Conservation (phyloP, 441 rosid genomes). For the Gossypium gossypioides region DNA sequence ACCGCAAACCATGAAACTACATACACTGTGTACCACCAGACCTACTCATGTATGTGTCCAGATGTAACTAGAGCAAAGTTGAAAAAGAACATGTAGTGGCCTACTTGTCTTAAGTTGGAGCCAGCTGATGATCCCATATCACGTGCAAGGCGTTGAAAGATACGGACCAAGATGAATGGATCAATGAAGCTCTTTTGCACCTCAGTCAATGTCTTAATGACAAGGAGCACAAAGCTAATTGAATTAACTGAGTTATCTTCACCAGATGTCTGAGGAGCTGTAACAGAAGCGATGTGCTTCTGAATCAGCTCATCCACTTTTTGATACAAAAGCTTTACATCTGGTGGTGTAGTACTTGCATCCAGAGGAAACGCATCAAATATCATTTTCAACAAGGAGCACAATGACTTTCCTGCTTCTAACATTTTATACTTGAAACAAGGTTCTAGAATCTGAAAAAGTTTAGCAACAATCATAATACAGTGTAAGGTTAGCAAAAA, state of each 20-base stretch:
- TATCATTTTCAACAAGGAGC: slow-evolving; percentile 91
- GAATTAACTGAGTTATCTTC: slow-evolving; percentile 71
- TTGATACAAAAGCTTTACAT: slow-evolving; percentile 67
- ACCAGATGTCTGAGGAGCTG: slow-evolving; percentile 50
- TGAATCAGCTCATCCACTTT: slow-evolving; percentile 85
- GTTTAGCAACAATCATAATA: slow-evolving; percentile 13
- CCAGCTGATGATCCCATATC: slow-evolving; percentile 76
- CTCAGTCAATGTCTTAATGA: slow-evolving; percentile 78
- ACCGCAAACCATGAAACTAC: not conserved
- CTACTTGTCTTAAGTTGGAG: slow-evolving; percentile 81
- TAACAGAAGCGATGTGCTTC: slow-evolving; percentile 57
- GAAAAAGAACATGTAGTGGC: slow-evolving; percentile 16
- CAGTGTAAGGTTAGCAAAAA: slow-evolving; percentile 26
- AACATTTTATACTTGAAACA: slow-evolving; percentile 89
- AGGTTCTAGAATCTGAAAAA: slow-evolving; percentile 81
- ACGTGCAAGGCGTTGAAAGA: slow-evolving; percentile 66
- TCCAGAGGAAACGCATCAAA: slow-evolving; percentile 78
- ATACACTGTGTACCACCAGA: not conserved
- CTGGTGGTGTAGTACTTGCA: slow-evolving; percentile 51
- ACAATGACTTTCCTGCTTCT: slow-evolving; percentile 88
- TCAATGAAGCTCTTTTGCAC: slow-evolving; percentile 69
- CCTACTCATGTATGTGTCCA: not conserved
- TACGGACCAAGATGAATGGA: slow-evolving; percentile 60
- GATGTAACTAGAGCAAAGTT: not conserved
- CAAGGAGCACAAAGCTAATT: slow-evolving; percentile 75